Evolutionary conservation across 345 rosid species (phyloP).

Genomic region (Euclidium syriacum): DNA sequence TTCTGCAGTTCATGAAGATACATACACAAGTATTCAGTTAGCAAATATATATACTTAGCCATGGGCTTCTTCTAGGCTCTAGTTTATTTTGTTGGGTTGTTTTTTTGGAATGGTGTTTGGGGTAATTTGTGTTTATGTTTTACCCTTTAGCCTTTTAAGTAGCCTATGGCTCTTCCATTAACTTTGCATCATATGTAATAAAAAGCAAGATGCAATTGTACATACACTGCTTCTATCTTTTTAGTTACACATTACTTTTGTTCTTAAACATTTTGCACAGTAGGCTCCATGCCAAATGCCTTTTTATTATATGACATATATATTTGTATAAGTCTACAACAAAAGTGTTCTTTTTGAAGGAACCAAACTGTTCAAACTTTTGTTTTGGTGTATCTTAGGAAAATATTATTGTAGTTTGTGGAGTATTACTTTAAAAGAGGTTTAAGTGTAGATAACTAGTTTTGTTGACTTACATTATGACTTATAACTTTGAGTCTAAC

Average conservation of each 20-base stretch:
- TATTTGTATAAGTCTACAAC: not conserved
- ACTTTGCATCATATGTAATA: constrained; percentile 27
- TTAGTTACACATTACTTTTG: not conserved
- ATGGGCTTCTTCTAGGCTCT: constrained; percentile 1
- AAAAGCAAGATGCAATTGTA: constrained; percentile 31
- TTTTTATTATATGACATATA: not conserved
- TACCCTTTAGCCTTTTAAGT: constrained; percentile 20
- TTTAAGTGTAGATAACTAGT: not conserved
- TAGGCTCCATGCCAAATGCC: not conserved
- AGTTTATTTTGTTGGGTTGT: not conserved
- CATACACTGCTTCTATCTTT: constrained; percentile 17
- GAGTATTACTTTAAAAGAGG: too few relatives aligned
- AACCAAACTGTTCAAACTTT: too few relatives aligned
- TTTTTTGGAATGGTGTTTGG: constrained; percentile 21
- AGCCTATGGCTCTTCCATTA: constrained; percentile 15
- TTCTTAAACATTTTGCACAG: constrained; percentile 7
- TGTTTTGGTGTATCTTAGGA: too few relatives aligned
- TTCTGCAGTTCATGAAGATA: not conserved
- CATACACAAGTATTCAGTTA: constrained; percentile 12
- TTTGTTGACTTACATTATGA: not conserved
- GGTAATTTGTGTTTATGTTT: constrained; percentile 23
- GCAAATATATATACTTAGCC: constrained; percentile 10
- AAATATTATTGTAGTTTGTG: too few relatives aligned
- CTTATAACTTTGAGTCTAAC: not conserved
- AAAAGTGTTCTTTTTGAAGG: too few relatives aligned